Evolutionary conservation across 192 early-diverging fungal species (phyloP).

Genomic region (Entomortierella parvispora): DNA sequence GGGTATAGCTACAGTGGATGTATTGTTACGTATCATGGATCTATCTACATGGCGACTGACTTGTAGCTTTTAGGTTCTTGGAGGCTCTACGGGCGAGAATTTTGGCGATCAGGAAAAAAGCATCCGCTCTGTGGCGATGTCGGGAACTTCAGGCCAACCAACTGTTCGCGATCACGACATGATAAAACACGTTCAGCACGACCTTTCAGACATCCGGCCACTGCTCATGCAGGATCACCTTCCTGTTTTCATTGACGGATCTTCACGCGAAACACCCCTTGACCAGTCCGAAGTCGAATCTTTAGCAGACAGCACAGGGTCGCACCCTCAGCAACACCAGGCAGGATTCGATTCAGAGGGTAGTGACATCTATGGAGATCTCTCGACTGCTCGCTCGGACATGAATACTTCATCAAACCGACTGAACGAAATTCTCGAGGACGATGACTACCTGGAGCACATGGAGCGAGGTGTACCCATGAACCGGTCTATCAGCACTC

Average conservation of each 20-base stretch:
- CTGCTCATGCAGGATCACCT: conserved; percentile 1
- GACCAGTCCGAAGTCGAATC: neutral
- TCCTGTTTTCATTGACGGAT: conserved; percentile 11
- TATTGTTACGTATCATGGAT: neutral
- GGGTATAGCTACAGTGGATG: neutral
- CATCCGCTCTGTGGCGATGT: no score
- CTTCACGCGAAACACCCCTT: neutral
- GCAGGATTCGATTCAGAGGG: conserved; percentile 17
- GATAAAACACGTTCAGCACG: no score
- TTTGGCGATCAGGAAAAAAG: no score
- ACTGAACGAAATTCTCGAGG: conserved; percentile 38
- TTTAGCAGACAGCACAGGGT: neutral
- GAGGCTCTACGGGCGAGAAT: no score
- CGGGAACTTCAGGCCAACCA: no score
- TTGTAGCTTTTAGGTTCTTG: no score
- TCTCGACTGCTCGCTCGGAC: conserved; percentile 27
- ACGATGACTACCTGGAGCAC: conserved; percentile 47
- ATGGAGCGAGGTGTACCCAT: conserved; percentile 51
- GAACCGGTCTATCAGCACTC: conserved; percentile 46
- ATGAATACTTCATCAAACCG: conserved; percentile 35
- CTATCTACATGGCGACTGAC: no score
- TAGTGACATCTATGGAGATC: conserved; percentile 40
- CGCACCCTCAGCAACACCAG: neutral
- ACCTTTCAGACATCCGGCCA: neutral
- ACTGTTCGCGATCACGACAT: no score